phyloP scores from a whole-genome alignment of 106 monocot species.

The Phalaenopsis aphrodite region DNA sequence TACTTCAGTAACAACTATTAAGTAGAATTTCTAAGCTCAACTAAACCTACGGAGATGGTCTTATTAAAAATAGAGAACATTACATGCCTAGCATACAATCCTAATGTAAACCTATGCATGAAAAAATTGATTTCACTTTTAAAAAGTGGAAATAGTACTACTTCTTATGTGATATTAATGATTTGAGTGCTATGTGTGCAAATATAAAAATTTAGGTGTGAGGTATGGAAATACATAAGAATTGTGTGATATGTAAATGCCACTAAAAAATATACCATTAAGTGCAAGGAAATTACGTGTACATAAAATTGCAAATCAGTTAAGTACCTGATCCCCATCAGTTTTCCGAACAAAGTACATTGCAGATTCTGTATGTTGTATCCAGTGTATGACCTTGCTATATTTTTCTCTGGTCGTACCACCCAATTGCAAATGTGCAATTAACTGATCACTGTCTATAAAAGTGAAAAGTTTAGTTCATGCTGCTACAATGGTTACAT shows the following conservation, averaged over 20 bases:
- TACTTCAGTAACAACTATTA: neutral
- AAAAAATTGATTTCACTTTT: too few species aligned
- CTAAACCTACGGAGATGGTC: neutral
- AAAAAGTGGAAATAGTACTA: too few species aligned
- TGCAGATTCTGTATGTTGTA: conserved; percentile 33
- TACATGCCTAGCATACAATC: too few species aligned
- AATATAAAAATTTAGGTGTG: too few species aligned
- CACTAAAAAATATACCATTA: neutral
- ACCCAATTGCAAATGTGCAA: conserved; percentile 19
- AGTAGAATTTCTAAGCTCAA: neutral
- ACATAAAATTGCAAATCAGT: neutral
- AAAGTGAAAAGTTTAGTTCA: neutral
- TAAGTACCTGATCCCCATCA: conserved; percentile 4
- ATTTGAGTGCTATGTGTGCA: too few species aligned
- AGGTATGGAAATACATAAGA: too few species aligned
- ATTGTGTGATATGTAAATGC: too few species aligned
- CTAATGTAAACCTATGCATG: too few species aligned
- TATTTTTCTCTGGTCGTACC: conserved; percentile 31
- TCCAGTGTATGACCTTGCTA: conserved; percentile 35
- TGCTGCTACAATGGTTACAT: neutral
- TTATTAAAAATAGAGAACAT: neutral
- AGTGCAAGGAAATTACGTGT: neutral
- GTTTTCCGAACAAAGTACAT: conserved; percentile 18
- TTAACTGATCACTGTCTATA: conserved; percentile 22
- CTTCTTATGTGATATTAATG: too few species aligned